Conservation (phyloP, 495 filamentous ascomycete species). For the Aspergillus homomorphus region DNA sequence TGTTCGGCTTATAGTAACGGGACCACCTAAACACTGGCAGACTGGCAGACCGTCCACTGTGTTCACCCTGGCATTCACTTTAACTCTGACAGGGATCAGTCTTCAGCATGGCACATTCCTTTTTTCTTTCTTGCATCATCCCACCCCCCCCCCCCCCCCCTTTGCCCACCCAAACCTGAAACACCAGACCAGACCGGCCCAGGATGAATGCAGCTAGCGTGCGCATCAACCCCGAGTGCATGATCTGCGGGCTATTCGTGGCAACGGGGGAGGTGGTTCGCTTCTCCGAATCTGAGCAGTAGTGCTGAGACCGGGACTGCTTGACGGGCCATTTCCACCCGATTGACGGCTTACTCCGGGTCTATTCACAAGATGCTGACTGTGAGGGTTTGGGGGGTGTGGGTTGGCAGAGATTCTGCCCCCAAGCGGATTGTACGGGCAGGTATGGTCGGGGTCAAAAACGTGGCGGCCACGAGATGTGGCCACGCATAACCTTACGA, state of each 20-base stretch:
- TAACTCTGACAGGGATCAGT: slow-evolving; percentile 1
- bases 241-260: slow-evolving; percentile 7
- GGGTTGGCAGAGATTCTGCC: neutral
- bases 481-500: slow-evolving; percentile 13
- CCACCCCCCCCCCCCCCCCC: too few relatives aligned
- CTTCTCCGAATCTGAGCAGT: neutral
- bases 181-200: neutral
- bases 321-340: too few relatives aligned
- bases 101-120: too few relatives aligned
- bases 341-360: neutral
- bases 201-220: slow-evolving; percentile 1
- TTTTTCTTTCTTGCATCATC: too few relatives aligned
- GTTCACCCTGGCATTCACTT: too few relatives aligned
- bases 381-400: too few relatives aligned
- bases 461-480: slow-evolving; percentile 45
- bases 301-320: neutral
- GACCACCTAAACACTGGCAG: too few relatives aligned
- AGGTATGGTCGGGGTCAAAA: slow-evolving; percentile 19
- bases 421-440: neutral
- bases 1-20: too few relatives aligned
- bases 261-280: neutral
- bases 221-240: neutral
- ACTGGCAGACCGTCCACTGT: too few relatives aligned
- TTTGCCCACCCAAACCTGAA: slow-evolving; percentile 1
- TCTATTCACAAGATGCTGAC: neutral